These are phyloP conservation scores for Blastocrithidia nonstop DNA, from an alignment of 208 protist species.

Conservation along the genomic window DNA sequence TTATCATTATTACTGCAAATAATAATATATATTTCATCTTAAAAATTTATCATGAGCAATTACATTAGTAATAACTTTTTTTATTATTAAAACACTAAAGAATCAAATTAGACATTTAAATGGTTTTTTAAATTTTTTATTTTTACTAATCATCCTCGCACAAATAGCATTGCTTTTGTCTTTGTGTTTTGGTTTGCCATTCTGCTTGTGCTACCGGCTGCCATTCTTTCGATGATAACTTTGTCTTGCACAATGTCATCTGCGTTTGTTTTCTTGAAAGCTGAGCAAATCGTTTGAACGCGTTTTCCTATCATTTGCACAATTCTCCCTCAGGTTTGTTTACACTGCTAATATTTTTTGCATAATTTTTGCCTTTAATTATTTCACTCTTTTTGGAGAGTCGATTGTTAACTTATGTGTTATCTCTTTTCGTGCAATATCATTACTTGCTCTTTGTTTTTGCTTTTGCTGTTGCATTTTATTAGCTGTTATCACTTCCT, in stretches of 20 bases:
- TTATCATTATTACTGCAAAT: neutral
- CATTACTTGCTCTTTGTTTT: neutral
- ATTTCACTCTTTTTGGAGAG: too few species aligned
- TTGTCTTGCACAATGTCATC: slow-evolving; percentile 3
- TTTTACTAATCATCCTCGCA: neutral
- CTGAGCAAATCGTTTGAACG: neutral
- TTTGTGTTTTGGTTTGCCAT: slow-evolving; percentile 36
- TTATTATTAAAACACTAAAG: neutral
- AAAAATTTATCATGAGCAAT: neutral
- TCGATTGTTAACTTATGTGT: too few species aligned
- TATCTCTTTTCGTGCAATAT: too few species aligned
- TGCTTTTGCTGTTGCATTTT: neutral
- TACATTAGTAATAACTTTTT: neutral
- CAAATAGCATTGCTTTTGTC: slow-evolving; percentile 26
- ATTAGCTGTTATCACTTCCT: too few species aligned
- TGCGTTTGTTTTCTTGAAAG: slow-evolving; percentile 1
- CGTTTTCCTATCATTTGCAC: neutral
- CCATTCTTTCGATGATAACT: slow-evolving; percentile 24
- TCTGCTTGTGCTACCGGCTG: slow-evolving; percentile 40
- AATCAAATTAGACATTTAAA: too few species aligned
- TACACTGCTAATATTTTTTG: neutral
- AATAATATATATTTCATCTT: slow-evolving; percentile 2
- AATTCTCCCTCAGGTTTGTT: neutral
- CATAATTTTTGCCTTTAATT: too few species aligned
- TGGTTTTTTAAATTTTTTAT: too few species aligned